Evolutionary conservation across 2,329 filamentous ascomycete species (phyloP).

Genomic region (Alternaria panax): DNA sequence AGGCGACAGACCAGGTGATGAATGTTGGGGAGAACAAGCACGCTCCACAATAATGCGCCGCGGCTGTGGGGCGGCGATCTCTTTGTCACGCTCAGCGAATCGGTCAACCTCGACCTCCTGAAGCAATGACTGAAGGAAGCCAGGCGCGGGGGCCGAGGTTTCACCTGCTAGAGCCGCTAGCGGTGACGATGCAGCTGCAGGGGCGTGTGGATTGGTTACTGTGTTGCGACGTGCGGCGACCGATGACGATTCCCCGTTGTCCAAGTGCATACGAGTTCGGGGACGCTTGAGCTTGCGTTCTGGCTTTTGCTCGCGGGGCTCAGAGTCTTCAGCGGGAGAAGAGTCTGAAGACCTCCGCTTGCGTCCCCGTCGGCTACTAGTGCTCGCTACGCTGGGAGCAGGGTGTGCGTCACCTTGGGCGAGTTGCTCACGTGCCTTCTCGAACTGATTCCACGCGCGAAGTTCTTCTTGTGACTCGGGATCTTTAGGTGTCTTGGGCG

Average conservation of each 20-base stretch:
- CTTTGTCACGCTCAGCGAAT: conserved; percentile 45
- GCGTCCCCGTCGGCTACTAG: conserved; percentile 60
- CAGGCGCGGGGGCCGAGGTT: conserved; percentile 61
- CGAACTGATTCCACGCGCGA: conserved; percentile 88
- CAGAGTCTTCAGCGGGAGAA: conserved; percentile 73
- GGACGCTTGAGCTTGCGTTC: conserved; percentile 88
- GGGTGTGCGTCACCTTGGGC: conserved; percentile 32
- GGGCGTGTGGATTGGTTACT: conserved; percentile 28
- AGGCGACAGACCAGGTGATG: conserved; percentile 73
- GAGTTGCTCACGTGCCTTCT: conserved; percentile 75
- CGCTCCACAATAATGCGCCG: conserved; percentile 51
- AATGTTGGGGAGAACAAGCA: conserved; percentile 55
- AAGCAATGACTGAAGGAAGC: conserved; percentile 84
- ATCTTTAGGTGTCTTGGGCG: conserved; percentile 59
- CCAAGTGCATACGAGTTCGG: conserved; percentile 73
- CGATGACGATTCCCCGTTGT: conserved; percentile 55
- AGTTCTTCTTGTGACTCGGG: conserved; percentile 81
- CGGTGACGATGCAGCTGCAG: conserved; percentile 27
- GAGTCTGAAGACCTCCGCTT: conserved; percentile 81
- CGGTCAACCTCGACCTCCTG: conserved; percentile 77
- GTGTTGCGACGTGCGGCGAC: conserved; percentile 40
- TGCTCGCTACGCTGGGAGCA: conserved; percentile 29
- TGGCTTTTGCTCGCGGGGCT: conserved; percentile 65
- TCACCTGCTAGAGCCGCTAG: conserved; percentile 28
- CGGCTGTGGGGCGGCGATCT: conserved; percentile 51